These are phyloP conservation scores for Rutstroemia sp. DNA, from an alignment of 2,329 filamentous ascomycete genomes.

Conservation along the genomic window DNA sequence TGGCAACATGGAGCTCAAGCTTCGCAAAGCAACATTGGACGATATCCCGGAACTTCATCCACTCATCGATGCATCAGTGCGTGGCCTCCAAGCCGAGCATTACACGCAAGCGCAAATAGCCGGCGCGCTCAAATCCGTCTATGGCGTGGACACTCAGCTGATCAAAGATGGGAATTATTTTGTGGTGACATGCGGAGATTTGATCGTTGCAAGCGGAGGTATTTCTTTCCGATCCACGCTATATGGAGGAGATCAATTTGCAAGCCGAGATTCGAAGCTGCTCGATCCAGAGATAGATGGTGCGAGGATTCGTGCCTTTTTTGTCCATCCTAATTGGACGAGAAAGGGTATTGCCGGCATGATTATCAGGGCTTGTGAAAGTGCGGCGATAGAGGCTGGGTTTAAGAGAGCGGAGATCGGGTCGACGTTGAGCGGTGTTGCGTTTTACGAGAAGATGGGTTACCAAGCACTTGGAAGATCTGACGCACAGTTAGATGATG, in stretches of 20 bases:
- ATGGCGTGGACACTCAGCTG: slow-evolving; percentile 14
- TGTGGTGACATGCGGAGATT: slow-evolving; percentile 1
- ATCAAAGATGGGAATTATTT: slow-evolving; percentile 16
- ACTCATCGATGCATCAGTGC: slow-evolving; percentile 15
- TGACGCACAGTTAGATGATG: slow-evolving; percentile 10
- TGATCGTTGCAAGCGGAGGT: slow-evolving; percentile 13
- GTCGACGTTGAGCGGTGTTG: slow-evolving; percentile 12
- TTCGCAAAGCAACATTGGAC: slow-evolving; percentile 13
- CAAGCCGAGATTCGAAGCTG: slow-evolving; percentile 7
- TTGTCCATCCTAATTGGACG: slow-evolving; percentile 14
- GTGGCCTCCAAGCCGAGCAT: slow-evolving; percentile 10
- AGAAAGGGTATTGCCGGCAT: slow-evolving; percentile 10
- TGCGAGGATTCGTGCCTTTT: slow-evolving; percentile 16
- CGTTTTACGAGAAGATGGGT: slow-evolving; percentile 15
- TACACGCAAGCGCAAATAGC: slow-evolving; percentile 12
- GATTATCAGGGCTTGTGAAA: slow-evolving; percentile 11
- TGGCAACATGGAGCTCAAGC: slow-evolving; percentile 1
- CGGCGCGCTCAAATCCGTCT: slow-evolving; percentile 12
- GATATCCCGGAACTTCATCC: slow-evolving; percentile 14
- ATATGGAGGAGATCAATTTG: slow-evolving; percentile 16
- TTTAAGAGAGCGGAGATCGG: slow-evolving; percentile 16
- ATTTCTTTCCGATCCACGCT: slow-evolving; percentile 14
- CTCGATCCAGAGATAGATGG: slow-evolving; percentile 11
- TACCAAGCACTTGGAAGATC: slow-evolving; percentile 10
- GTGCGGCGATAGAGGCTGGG: slow-evolving; percentile 9